These are phyloP conservation scores for Globisporangium mamillatum DNA, from an alignment of 352 stramenopile species.

Conservation along the genomic window DNA sequence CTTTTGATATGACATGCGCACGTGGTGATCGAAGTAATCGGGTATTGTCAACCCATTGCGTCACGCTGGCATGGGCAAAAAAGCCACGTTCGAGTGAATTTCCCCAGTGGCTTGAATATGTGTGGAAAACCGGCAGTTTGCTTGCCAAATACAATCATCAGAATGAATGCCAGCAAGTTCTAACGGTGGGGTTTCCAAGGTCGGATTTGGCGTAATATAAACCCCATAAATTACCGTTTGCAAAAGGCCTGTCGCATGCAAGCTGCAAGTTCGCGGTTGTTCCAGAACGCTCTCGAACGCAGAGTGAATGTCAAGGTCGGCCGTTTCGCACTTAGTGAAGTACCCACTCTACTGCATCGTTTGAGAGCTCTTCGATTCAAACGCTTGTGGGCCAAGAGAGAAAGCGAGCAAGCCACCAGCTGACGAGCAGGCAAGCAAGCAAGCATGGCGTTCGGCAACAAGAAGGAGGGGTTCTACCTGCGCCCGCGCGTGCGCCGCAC, in stretches of 20 bases:
- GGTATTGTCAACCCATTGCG: no score
- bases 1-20: no score
- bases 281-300: slow-evolving; percentile 8
- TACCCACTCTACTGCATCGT: background rate
- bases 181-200: no score
- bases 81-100: no score
- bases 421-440: background rate
- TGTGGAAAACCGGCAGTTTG: no score
- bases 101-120: no score
- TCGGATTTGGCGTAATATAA: background rate
- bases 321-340: background rate
- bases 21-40: no score
- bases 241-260: background rate
- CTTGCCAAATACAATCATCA: no score
- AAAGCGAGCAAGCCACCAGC: background rate
- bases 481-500: slow-evolving; percentile 48
- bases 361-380: background rate
- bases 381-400: background rate
- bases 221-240: background rate
- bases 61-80: no score
- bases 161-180: no score
- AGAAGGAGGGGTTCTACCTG: slow-evolving; percentile 48
- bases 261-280: background rate
- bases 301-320: background rate
- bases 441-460: slow-evolving; percentile 36